These are phyloP conservation scores for Cystoderma amianthinum DNA, from an alignment of 768 basidiomycete species.

Conservation along the genomic window DNA sequence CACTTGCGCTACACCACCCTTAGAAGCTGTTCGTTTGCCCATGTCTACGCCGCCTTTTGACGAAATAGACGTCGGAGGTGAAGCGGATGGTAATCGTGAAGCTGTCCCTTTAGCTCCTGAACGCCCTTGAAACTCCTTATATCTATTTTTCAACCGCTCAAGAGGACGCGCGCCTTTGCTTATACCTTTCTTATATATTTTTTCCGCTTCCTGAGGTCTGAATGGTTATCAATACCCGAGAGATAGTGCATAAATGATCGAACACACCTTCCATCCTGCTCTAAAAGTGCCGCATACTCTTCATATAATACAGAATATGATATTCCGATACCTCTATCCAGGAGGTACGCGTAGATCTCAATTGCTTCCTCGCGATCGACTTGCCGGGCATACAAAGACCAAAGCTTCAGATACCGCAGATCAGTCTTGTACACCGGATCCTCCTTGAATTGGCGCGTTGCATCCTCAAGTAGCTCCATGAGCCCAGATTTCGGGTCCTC, in stretches of 20 bases:
- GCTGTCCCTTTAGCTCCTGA: conserved; percentile 29
- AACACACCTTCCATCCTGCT: conserved; percentile 67
- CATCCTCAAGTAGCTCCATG: conserved; percentile 75
- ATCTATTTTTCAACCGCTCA: conserved; percentile 76
- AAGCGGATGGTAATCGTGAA: conserved; percentile 22
- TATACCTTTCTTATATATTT: conserved; percentile 78
- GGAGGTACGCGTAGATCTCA: conserved; percentile 65
- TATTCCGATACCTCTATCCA: conserved; percentile 70
- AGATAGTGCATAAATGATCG: background rate
- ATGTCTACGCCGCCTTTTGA: background rate
- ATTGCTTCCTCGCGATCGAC: conserved; percentile 67
- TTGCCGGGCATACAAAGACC: conserved; percentile 81
- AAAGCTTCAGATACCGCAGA: conserved; percentile 85
- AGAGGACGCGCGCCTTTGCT: conserved; percentile 74
- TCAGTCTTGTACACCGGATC: conserved; percentile 86
- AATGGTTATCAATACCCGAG: conserved; percentile 1
- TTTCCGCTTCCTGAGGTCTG: conserved; percentile 74
- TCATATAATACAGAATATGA: conserved; percentile 81
- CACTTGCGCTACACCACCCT: background rate
- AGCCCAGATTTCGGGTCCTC: conserved; percentile 66
- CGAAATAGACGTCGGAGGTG: conserved; percentile 4
- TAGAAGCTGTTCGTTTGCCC: background rate
- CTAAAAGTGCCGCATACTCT: conserved; percentile 80
- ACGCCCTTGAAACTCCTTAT: conserved; percentile 71
- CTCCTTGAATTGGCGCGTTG: conserved; percentile 72